Conservation (phyloP, 495 filamentous ascomycete species). For the Aspergillus nanangensis region DNA sequence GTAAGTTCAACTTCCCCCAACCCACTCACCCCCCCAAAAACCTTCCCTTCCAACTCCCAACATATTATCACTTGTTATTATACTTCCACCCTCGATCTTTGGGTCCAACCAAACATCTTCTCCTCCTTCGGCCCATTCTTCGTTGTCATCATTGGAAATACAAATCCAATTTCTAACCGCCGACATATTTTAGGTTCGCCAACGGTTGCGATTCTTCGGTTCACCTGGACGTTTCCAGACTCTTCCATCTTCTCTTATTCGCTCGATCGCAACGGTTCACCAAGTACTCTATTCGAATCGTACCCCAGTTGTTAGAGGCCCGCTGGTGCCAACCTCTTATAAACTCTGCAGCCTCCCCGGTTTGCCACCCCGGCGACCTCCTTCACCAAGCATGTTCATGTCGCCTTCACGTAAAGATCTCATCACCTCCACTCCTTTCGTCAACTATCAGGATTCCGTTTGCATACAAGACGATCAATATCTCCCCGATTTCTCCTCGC, state of each 20-base stretch:
- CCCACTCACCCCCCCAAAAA: not conserved
- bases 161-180: not conserved
- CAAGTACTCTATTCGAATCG: constrained; percentile 23
- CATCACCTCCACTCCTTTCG: constrained; percentile 30
- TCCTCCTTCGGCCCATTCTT: too few species aligned
- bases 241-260: constrained; percentile 16
- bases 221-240: constrained; percentile 33
- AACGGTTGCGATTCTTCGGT: not conserved
- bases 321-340: constrained; percentile 20
- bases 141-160: not conserved
- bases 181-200: not conserved
- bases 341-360: constrained; percentile 24
- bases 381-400: constrained; percentile 46
- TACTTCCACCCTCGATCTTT: not conserved
- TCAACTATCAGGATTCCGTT: constrained; percentile 33
- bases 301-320: constrained; percentile 19
- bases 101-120: not conserved
- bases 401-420: constrained; percentile 45
- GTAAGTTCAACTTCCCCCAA: not conserved
- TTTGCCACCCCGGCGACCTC: constrained; percentile 15
- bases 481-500: constrained; percentile 29
- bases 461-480: constrained; percentile 45
- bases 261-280: constrained; percentile 9
- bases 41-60: not conserved
- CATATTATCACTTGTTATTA: not conserved